Evolutionary conservation across 495 filamentous ascomycete genomes (phyloP).

Genomic region (Lasiosphaeria ovina): DNA sequence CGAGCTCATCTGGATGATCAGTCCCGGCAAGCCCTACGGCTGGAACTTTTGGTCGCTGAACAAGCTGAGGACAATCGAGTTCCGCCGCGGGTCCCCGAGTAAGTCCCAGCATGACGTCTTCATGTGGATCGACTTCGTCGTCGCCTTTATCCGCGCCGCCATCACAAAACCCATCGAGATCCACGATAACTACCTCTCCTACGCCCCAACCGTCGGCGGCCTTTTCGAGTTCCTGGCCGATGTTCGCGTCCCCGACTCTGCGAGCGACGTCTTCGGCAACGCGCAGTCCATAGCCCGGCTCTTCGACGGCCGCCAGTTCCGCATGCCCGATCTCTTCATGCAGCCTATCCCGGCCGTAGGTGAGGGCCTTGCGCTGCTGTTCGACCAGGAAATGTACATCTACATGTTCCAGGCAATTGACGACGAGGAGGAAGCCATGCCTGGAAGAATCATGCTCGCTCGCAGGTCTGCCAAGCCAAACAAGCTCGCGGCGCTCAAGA

Average conservation of each 20-base stretch:
- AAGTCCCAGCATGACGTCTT: background rate
- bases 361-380: background rate
- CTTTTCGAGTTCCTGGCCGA: background rate
- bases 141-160: background rate
- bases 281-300: background rate
- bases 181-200: background rate
- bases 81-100: background rate
- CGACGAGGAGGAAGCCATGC: background rate
- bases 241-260: background rate
- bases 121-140: conserved; percentile 1
- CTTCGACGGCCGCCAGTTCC: background rate
- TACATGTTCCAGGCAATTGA: background rate
- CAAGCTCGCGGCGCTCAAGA: no score
- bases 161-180: background rate
- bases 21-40: background rate
- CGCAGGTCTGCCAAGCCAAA: background rate
- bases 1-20: background rate
- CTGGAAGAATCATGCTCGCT: background rate
- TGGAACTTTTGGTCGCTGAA: background rate
- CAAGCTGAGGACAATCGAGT: background rate
- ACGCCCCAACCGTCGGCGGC: background rate
- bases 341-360: background rate
- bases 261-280: background rate
- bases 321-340: background rate
- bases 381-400: background rate